Evolutionary conservation across 257 asterid genomes (phyloP).

Genomic region (Striga asiatica): DNA sequence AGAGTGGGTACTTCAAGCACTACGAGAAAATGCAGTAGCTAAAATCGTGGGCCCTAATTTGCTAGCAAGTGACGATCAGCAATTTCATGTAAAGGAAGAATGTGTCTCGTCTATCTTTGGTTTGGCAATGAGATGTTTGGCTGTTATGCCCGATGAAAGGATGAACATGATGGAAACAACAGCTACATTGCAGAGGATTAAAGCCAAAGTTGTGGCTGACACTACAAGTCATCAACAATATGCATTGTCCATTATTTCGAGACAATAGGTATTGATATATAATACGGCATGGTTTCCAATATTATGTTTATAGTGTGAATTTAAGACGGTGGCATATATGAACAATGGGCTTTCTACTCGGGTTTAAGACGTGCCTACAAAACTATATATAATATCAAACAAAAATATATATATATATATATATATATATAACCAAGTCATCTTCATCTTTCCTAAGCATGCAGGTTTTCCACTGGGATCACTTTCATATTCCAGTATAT

Average conservation of each 20-base stretch:
- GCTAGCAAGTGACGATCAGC: constrained; percentile 12
- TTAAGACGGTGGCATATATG: too few species aligned
- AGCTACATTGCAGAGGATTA: constrained; percentile 7
- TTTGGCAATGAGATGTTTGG: constrained; percentile 26
- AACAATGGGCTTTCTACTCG: too few species aligned
- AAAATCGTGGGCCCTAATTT: constrained; percentile 17
- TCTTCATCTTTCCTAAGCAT: too few species aligned
- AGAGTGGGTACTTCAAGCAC: neutral
- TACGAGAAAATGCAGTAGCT: constrained; percentile 13
- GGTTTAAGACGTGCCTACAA: too few species aligned
- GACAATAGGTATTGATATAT: too few species aligned
- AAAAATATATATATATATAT: too few species aligned
- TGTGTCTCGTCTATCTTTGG: constrained; percentile 19
- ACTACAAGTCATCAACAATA: neutral
- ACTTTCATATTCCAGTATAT: too few species aligned
- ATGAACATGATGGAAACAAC: constrained; percentile 12
- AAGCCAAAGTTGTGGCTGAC: neutral
- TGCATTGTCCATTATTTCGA: neutral
- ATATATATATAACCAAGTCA: too few species aligned
- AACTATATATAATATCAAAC: too few species aligned
- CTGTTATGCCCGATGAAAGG: constrained; percentile 7
- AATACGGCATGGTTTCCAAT: too few species aligned
- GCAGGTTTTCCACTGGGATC: too few species aligned
- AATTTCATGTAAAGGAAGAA: neutral
- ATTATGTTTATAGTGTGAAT: too few species aligned